Percentiles rank a stretch among this genome's conserved stretches.
Conservation (phyloP, 805 yeast species). For the Saccharomycopsis vini region DNA sequence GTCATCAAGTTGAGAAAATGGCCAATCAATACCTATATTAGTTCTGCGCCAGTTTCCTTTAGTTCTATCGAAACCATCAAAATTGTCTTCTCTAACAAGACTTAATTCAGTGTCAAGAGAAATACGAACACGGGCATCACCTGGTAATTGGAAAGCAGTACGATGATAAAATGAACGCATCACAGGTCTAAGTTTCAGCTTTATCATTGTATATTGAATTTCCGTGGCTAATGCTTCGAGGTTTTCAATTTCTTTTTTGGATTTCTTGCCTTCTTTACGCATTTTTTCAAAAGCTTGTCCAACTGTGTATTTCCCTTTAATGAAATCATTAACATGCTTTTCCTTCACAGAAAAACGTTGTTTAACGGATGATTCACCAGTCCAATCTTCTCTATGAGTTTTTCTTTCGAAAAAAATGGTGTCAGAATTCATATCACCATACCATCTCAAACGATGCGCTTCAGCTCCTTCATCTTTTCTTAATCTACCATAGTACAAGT, state of each 20-base stretch:
- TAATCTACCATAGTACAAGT: constrained; percentile 86
- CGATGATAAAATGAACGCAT: constrained; percentile 94
- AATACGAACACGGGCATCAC: constrained; percentile 98
- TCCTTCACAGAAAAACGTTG: constrained; percentile 93
- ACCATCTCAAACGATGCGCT: constrained; percentile 97
- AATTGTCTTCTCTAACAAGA: constrained; percentile 97
- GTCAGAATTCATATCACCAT: constrained; percentile 93
- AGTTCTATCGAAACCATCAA: constrained; percentile 87
- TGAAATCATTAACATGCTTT: constrained; percentile 75
- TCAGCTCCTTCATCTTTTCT: constrained; percentile 98
- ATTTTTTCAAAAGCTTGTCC: constrained; percentile 85
- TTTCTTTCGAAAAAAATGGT: constrained; percentile 93
- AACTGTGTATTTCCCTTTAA: constrained; percentile 79
- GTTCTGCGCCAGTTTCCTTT: constrained; percentile 94
- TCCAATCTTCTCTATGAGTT: constrained; percentile 99
- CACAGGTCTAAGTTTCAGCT: constrained; percentile 82
- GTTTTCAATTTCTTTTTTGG: constrained; percentile 78
- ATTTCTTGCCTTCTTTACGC: constrained; percentile 87
- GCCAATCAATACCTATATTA: constrained; percentile 97
- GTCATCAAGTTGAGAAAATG: constrained; percentile 78
- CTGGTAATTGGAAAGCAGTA: constrained; percentile 98
- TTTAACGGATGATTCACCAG: constrained; percentile 98
- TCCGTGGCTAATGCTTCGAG: constrained; percentile 89
- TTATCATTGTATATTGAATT: constrained; percentile 81
- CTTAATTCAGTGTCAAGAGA: constrained; percentile 93